phyloP scores from a whole-genome alignment of 164 flowering plant genomes.

The Macadamia integrifolia region DNA sequence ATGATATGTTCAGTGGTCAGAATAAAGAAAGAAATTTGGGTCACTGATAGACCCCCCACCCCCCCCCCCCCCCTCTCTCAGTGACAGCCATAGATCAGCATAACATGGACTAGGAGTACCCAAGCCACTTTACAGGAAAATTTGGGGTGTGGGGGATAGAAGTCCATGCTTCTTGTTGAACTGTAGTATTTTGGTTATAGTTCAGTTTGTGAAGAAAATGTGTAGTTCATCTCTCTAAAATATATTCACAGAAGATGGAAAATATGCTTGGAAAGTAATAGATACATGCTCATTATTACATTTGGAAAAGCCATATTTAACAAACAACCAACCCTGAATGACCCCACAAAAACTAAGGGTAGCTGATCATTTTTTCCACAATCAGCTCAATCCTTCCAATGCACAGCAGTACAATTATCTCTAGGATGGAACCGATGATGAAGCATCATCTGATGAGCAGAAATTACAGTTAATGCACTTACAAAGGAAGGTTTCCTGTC shows the following conservation, averaged over 20 bases:
- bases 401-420: neutral
- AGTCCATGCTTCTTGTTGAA: too few species aligned
- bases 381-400: conserved; percentile 24
- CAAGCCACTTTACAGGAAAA: too few species aligned
- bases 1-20: too few species aligned
- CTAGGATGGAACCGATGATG: neutral
- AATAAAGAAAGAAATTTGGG: too few species aligned
- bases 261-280: neutral
- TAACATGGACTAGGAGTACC: too few species aligned
- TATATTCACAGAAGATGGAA: neutral
- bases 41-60: too few species aligned
- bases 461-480: neutral
- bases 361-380: conserved; percentile 20
- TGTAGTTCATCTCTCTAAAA: too few species aligned
- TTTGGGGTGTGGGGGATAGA: too few species aligned
- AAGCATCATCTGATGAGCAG: conserved; percentile 1
- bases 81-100: too few species aligned
- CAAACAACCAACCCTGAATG: conserved; percentile 9
- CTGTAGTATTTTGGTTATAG: too few species aligned
- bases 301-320: conserved; percentile 1
- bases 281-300: conserved; percentile 9
- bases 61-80: too few species aligned
- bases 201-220: too few species aligned
- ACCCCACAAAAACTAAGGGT: conserved; percentile 28
- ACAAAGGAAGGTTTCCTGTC: conserved; percentile 64